A percentile compares a stretch with the other conserved stretches of the same genome.
Conservation (phyloP, 768 basidiomycete species). For the Inosperma sp. region DNA sequence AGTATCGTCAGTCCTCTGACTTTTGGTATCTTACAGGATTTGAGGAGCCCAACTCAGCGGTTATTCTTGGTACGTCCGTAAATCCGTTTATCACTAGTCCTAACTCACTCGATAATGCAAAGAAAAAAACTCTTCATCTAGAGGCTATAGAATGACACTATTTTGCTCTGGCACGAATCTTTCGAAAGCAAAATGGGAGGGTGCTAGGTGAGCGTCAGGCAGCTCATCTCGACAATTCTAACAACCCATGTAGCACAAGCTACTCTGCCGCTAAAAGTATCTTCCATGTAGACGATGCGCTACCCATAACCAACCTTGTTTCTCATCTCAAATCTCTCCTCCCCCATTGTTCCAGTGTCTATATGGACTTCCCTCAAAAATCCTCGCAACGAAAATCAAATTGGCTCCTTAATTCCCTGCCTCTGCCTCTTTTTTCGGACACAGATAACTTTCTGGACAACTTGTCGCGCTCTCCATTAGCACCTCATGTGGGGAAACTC, state of each 20-base stretch:
- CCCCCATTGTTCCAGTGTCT: constrained; percentile 45
- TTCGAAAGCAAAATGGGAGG: constrained; percentile 88
- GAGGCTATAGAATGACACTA: constrained; percentile 83
- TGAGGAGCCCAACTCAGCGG: constrained; percentile 85
- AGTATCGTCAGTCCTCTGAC: constrained; percentile 88
- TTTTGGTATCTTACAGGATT: constrained; percentile 98
- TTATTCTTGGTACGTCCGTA: constrained; percentile 62
- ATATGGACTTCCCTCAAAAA: constrained; percentile 43
- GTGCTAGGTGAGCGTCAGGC: constrained; percentile 49
- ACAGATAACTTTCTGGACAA: constrained; percentile 51
- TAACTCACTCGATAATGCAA: constrained; percentile 8
- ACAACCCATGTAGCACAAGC: constrained; percentile 48
- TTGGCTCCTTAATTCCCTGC: constrained; percentile 53
- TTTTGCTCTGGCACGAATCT: constrained; percentile 75
- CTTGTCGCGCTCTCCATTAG: constrained; percentile 51
- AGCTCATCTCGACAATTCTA: neutral
- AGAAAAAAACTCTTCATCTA: constrained; percentile 68
- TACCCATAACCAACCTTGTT: constrained; percentile 50
- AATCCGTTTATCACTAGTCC: neutral
- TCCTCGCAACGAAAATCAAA: constrained; percentile 37
- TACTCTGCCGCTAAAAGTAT: constrained; percentile 56
- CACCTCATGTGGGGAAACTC: constrained; percentile 64
- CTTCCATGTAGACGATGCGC: constrained; percentile 78
- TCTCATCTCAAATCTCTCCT: constrained; percentile 54
- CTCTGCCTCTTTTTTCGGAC: constrained; percentile 31